A percentile compares a stretch with the other conserved stretches of the same genome.
Evolutionary conservation across 306 rosid genomes (phyloP).

Genomic region (Oemleria cerasiformis): DNA sequence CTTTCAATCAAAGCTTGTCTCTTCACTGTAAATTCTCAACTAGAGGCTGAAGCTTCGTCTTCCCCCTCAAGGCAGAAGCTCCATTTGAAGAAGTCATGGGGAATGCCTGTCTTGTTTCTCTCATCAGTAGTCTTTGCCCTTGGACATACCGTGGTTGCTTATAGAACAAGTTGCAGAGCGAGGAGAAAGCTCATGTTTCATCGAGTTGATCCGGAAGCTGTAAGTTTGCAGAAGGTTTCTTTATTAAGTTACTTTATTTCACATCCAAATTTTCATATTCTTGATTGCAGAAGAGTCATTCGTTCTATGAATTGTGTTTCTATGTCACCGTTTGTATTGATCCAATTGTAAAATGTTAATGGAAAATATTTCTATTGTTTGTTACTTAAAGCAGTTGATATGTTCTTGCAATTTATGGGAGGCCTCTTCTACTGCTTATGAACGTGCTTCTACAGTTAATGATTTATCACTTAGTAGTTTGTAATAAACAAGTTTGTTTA

Average conservation of each 20-base stretch:
- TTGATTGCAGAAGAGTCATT: background rate
- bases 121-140: conserved; percentile 94
- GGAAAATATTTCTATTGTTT: background rate
- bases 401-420: background rate
- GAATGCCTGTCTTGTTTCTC: conserved; percentile 94
- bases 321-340: background rate
- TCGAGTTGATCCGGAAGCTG: conserved; percentile 90
- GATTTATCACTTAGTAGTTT: background rate
- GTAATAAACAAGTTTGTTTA: conserved; percentile 9
- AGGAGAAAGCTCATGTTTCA: conserved; percentile 86
- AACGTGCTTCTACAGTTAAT: background rate
- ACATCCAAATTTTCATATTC: background rate
- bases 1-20: conserved; percentile 89
- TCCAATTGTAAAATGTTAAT: background rate
- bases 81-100: conserved; percentile 96
- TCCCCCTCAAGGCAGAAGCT: conserved; percentile 76
- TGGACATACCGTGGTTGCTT: conserved; percentile 93
- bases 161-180: conserved; percentile 96
- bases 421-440: background rate
- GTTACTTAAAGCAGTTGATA: background rate
- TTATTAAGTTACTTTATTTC: background rate
- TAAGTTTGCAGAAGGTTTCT: conserved; percentile 36
- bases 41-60: conserved; percentile 75
- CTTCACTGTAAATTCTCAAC: conserved; percentile 80
- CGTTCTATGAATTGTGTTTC: background rate